phyloP scores from a whole-genome alignment of 2,329 filamentous ascomycete species.

The Fusarium stilboides region DNA sequence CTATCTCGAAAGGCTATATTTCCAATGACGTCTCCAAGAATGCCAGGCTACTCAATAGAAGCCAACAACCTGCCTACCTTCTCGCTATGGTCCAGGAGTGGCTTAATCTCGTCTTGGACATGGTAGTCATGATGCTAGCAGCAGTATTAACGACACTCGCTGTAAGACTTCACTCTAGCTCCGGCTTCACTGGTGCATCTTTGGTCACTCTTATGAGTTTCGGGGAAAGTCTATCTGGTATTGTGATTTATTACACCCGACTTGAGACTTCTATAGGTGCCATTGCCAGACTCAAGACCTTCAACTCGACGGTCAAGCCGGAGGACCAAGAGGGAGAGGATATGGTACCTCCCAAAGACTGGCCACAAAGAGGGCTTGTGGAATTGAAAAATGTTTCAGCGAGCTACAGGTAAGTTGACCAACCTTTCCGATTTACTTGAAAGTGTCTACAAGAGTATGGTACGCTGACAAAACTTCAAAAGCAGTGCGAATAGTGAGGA shows the following conservation, averaged over 20 bases:
- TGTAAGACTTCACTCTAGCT: conserved; percentile 56
- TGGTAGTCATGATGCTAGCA: conserved; percentile 65
- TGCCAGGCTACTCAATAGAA: conserved; percentile 64
- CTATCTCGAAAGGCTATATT: too few species aligned
- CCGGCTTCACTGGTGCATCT: conserved; percentile 57
- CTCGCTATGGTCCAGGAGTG: conserved; percentile 71
- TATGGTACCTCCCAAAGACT: conserved; percentile 38
- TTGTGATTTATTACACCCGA: conserved; percentile 37
- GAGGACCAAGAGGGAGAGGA: conserved; percentile 41
- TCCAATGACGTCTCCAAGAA: conserved; percentile 57
- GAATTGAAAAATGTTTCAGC: conserved; percentile 53
- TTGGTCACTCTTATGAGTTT: conserved; percentile 57
- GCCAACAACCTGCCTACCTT: conserved; percentile 71
- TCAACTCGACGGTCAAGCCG: conserved; percentile 41
- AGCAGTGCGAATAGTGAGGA: background rate
- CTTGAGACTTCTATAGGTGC: conserved; percentile 44
- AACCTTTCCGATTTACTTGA: background rate
- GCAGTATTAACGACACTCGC: conserved; percentile 63
- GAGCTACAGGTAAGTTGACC: conserved; percentile 45
- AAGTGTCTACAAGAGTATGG: too few species aligned
- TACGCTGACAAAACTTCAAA: too few species aligned
- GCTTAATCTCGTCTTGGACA: conserved; percentile 66
- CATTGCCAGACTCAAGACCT: conserved; percentile 36
- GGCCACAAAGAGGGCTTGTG: conserved; percentile 52
- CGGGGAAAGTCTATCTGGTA: conserved; percentile 32